Evolutionary conservation across 352 stramenopile genomes (phyloP).

Genomic region (Chrysophaeum taylorii): DNA sequence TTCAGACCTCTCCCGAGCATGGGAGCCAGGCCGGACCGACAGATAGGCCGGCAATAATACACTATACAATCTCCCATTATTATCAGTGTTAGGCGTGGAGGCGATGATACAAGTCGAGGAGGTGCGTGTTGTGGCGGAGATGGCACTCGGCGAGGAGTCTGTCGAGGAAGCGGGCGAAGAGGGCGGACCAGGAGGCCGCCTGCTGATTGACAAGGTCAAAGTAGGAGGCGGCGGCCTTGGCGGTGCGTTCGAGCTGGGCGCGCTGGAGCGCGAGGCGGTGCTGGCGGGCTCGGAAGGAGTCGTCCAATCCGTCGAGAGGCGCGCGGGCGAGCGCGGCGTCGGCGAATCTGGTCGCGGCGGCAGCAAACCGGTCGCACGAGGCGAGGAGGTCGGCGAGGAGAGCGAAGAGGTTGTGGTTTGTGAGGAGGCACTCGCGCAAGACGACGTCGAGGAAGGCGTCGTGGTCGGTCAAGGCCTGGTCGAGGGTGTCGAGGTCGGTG

Average conservation of each 20-base stretch:
- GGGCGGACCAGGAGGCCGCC: background rate
- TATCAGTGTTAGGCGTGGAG: background rate
- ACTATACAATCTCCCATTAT: too few relatives aligned
- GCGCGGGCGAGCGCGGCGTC: background rate
- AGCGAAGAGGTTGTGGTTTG: slow-evolving; percentile 80
- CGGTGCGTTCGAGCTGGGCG: background rate
- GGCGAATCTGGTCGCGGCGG: slow-evolving; percentile 77
- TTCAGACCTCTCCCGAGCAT: too few relatives aligned
- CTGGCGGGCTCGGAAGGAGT: too few relatives aligned
- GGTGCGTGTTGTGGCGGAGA: background rate
- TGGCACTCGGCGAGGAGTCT: background rate
- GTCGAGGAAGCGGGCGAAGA: background rate
- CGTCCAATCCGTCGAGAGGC: too few relatives aligned
- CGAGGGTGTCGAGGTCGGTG: slow-evolving; percentile 60
- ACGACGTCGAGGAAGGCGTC: slow-evolving; percentile 87
- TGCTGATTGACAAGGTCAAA: background rate
- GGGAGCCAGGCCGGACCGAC: too few relatives aligned
- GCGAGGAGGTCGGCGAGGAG: slow-evolving; percentile 90
- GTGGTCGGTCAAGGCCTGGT: slow-evolving; percentile 86
- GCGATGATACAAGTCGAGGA: background rate
- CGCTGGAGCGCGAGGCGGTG: too few relatives aligned
- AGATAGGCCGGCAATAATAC: too few relatives aligned
- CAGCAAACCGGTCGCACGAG: slow-evolving; percentile 83
- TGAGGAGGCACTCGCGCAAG: slow-evolving; percentile 91
- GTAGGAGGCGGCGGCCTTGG: background rate